Evolutionary conservation across 768 basidiomycete species (phyloP).

Genomic region (Rhodosporidiobolus sp.): DNA sequence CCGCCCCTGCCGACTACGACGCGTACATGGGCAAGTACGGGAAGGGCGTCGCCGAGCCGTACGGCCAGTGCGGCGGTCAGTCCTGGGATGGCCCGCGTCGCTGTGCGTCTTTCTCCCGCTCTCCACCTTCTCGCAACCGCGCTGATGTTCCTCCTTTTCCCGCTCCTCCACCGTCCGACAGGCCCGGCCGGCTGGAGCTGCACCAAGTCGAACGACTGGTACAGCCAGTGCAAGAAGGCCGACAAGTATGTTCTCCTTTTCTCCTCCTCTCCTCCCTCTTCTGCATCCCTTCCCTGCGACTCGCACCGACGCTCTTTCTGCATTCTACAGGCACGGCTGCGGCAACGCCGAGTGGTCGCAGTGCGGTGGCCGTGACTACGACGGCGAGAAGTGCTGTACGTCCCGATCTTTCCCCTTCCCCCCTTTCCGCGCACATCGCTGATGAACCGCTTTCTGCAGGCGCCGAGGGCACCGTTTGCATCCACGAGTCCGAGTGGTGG

Average conservation of each 20-base stretch:
- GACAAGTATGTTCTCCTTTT: not conserved
- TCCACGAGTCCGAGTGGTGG: no score
- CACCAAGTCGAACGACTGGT: not conserved
- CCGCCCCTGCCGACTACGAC: no score
- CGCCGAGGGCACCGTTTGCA: no score
- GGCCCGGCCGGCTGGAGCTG: not conserved
- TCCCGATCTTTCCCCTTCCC: not conserved
- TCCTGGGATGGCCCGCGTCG: not conserved
- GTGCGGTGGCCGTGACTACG: no score
- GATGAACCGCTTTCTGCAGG: not conserved
- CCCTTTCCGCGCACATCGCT: no score
- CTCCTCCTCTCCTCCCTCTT: no score
- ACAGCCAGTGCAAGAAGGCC: not conserved
- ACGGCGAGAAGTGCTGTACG: no score
- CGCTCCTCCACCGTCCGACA: not conserved
- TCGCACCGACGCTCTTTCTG: no score
- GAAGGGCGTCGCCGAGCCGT: not conserved
- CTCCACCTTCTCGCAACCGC: not conserved
- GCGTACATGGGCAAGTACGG: not conserved
- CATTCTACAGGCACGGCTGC: not conserved
- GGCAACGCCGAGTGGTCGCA: no score
- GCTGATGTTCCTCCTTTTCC: not conserved
- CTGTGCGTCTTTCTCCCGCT: not conserved
- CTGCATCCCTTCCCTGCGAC: not conserved
- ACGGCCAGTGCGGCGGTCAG: not conserved